Percentiles rank a stretch among this genome's conserved stretches.
These are phyloP conservation scores for Sophora flavescens DNA, from an alignment of 306 rosid genomes.

Conservation along the genomic window DNA sequence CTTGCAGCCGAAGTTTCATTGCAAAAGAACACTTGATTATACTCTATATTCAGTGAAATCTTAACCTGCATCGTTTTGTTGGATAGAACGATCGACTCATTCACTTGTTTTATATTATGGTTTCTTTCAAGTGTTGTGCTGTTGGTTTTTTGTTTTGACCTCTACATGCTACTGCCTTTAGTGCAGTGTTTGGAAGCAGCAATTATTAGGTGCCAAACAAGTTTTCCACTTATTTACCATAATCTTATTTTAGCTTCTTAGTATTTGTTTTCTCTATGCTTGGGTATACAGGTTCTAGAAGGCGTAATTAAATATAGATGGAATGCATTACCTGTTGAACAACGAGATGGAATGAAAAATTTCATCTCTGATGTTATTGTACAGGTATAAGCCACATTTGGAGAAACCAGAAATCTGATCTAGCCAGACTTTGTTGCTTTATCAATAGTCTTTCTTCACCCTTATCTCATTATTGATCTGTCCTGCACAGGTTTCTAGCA, in stretches of 20 bases:
- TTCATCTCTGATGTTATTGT: conserved; percentile 96
- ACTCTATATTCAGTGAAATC: neutral
- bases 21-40: neutral
- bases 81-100: conserved; percentile 12
- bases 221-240: conserved; percentile 16
- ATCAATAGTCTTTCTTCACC: conserved; percentile 26
- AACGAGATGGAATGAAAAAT: conserved; percentile 99
- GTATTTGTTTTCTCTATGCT: neutral
- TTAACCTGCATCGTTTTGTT: neutral
- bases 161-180: conserved; percentile 4
- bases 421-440: conserved; percentile 9
- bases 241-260: neutral
- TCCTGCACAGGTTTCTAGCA: conserved; percentile 78
- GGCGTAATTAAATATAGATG: conserved; percentile 97
- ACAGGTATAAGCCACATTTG: conserved; percentile 61
- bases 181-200: conserved; percentile 25
- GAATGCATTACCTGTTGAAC: conserved; percentile 98
- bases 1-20: conserved; percentile 1
- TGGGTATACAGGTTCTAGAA: conserved; percentile 79
- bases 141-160: neutral
- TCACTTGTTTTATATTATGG: neutral
- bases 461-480: conserved; percentile 30
- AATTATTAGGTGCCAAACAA: neutral
- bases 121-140: neutral
- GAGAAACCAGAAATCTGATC: conserved; percentile 8